A percentile compares a stretch with the other conserved stretches of the same genome.
phyloP scores from a whole-genome alignment of 495 filamentous ascomycete species.

The Tuber borchii region DNA sequence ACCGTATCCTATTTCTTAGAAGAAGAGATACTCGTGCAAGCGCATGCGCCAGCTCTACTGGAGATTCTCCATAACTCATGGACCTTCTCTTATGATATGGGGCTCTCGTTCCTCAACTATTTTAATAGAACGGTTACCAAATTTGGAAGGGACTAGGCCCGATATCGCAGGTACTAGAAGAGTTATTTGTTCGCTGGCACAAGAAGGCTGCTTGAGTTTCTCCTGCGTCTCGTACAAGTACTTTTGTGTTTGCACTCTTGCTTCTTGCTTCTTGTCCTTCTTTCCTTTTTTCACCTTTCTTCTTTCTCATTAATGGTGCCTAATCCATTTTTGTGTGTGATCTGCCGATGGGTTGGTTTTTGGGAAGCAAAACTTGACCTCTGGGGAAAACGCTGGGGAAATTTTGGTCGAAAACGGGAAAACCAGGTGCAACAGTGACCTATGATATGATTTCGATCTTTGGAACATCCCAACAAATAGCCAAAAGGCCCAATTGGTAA shows the following conservation, averaged over 20 bases:
- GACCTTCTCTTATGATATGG: slow-evolving; percentile 1
- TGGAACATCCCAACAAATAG: not conserved
- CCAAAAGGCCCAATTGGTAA: not conserved
- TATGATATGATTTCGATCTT: not conserved
- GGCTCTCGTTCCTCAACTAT: not conserved
- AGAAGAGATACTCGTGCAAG: not conserved
- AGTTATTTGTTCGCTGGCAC: slow-evolving; percentile 1
- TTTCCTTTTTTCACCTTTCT: not conserved
- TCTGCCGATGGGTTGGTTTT: not conserved
- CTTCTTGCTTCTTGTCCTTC: not conserved
- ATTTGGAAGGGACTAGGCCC: not conserved
- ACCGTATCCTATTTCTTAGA: slow-evolving; percentile 10
- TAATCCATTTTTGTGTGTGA: slow-evolving; percentile 1
- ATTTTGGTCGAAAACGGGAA: not conserved
- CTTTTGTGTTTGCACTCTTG: not conserved
- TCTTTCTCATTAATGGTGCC: not conserved
- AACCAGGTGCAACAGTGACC: not conserved
- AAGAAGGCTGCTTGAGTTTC: not conserved
- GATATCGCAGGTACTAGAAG: slow-evolving; percentile 4
- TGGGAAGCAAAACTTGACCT: not conserved
- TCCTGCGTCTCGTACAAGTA: not conserved
- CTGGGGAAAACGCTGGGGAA: not conserved
- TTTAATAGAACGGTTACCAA: slow-evolving; percentile 2
- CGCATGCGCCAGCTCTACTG: not conserved
- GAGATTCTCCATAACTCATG: not conserved